These are phyloP conservation scores for Irpex sp. DNA, from an alignment of 1,284 basidiomycete species.

Conservation along the genomic window DNA sequence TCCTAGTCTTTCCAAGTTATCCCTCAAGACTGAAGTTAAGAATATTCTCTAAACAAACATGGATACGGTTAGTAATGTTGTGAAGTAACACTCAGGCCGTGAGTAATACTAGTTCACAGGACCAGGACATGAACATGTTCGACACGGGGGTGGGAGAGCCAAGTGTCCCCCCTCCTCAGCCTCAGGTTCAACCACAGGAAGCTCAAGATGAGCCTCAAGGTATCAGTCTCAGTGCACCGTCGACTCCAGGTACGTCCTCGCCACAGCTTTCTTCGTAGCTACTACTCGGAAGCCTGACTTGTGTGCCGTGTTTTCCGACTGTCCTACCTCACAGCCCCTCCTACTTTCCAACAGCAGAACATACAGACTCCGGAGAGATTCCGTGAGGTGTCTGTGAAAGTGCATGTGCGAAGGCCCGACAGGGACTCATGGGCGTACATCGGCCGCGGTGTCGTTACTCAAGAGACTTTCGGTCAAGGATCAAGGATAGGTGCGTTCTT, in stretches of 20 bases:
- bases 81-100: neutral
- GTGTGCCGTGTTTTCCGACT: neutral
- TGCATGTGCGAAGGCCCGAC: conserved; percentile 76
- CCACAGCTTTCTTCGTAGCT: neutral
- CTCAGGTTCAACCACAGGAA: conserved; percentile 8
- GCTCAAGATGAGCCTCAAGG: conserved; percentile 7
- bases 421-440: conserved; percentile 79
- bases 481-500: conserved; percentile 61
- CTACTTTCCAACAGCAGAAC: neutral
- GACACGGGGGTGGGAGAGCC: neutral
- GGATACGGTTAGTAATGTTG: neutral
- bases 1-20: neutral
- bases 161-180: conserved; percentile 5
- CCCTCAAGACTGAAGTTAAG: neutral
- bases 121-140: conserved; percentile 9
- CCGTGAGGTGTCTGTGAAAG: conserved; percentile 75
- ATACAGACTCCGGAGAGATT: conserved; percentile 46
- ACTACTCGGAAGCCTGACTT: neutral
- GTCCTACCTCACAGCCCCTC: neutral
- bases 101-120: neutral
- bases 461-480: conserved; percentile 67
- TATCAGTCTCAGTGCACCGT: conserved; percentile 4
- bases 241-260: conserved; percentile 1
- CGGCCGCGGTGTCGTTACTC: conserved; percentile 68
- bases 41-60: neutral